Base-by-base conservation (phyloP, 2,329 filamentous ascomycete genomes). In the Pseudogymnoascus sp. region DNA sequence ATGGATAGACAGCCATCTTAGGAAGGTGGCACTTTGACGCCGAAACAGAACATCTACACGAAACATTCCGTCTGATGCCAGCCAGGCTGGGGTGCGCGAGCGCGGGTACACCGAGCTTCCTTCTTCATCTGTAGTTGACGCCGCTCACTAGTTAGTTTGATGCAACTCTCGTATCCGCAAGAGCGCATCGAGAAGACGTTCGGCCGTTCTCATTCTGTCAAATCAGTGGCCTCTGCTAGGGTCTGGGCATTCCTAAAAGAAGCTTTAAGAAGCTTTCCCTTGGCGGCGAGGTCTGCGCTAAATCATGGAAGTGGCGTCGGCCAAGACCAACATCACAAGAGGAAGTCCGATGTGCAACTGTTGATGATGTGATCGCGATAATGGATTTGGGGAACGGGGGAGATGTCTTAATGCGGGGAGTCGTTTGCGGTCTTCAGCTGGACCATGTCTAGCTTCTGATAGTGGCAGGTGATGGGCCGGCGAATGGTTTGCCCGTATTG, bases 71-170 rank as follows among this genome's bases (percentile, higher is more conserved):
- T 53, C 46, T 31, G 23, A 53, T 53, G n/a, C 28, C 25, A n/a
- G 25, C 23, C 8, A n/a, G 23, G 46, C 31, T 28, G 16, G 2
- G 23, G 46, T 31, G 23, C 14, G 7, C 28, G 7, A 8, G 14
- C n/a, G 46, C 46, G 25, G 46, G 46, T 16, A 53, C 46, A 53
- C 25, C 46, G 46, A 53, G 46, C 46, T 53, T 53, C 46, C 46
- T 53, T 31, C 46, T 53, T 53, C 46, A 14, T 53, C 46, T 14
- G 46, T 53, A 53, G 46, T 53, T 31, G 46, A 16, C 25, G 25
- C 25, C 46, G 25, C 14, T 25, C 14, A 31, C 11, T 31, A 31
- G 25, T 53, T 31, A 31, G 25, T 53, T 5, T 12, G 23, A 31
- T 53, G 46, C 46, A 53, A 14, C 46, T 14, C 11, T 11, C 23